Conservation (phyloP, 129 eudicot species). For the Scalesia atractyloides region DNA sequence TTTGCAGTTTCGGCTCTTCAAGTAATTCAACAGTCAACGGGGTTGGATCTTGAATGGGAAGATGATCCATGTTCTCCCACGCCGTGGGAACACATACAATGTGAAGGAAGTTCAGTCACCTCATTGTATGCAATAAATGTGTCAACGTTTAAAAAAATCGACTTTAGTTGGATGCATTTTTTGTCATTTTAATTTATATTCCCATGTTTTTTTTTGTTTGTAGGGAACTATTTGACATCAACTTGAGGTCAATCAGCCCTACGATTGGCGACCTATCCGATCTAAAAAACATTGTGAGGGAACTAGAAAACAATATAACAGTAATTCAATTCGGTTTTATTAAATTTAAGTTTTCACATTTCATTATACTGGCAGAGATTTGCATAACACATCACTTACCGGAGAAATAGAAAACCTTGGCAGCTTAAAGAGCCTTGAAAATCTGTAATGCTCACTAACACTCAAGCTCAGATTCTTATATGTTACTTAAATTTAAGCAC, state of each 20-base stretch:
- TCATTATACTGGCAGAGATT: conserved; percentile 52
- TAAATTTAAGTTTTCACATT: conserved; percentile 16
- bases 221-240: conserved; percentile 66
- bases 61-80: conserved; percentile 91
- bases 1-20: conserved; percentile 89
- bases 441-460: conserved; percentile 51
- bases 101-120: conserved; percentile 71
- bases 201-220: conserved; percentile 15
- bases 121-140: conserved; percentile 54
- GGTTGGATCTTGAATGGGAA: conserved; percentile 86
- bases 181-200: neutral
- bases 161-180: neutral
- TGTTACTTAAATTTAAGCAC: conserved; percentile 15
- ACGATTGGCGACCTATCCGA: conserved; percentile 74
- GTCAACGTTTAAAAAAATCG: neutral
- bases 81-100: conserved; percentile 76
- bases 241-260: conserved; percentile 83
- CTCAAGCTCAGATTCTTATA: conserved; percentile 1
- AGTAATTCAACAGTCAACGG: conserved; percentile 76
- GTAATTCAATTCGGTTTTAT: conserved; percentile 3
- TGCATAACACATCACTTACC: conserved; percentile 83
- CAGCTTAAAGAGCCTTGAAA: conserved; percentile 71
- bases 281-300: conserved; percentile 82
- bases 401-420: conserved; percentile 88
- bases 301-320: conserved; percentile 11